Base-by-base conservation (phyloP, 2,329 filamentous ascomycete species). In the Ploettnerulaceae sp. region DNA sequence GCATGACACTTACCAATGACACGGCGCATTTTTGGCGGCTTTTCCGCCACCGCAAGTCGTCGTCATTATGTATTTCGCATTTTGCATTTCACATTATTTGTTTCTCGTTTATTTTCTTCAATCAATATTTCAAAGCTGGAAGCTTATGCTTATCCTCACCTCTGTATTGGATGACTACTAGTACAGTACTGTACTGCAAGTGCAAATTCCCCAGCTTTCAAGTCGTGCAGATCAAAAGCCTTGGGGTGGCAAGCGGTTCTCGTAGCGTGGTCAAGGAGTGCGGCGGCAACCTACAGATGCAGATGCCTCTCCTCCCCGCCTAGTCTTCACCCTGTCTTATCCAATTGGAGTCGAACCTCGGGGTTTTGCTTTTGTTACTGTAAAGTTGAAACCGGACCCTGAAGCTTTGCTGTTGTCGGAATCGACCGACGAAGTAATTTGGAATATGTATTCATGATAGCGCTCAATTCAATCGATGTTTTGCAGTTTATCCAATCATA, bases 271-370 rank as follows among this genome's bases (percentile, higher is more conserved):
- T 34, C 28, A 42, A 18, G 43, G 37, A 48, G 38, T 8, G 33
- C 38, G 32, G 45, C 33, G 39, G 38, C 29, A 41, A 17, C 35
- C 44, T 47, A 31, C 44, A 39, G 34, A 9, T 40, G 36, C 25
- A 26, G 25, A 29, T 7, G 17, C 37, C 21, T 29, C 37, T 26
- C 37, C 17, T 18, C 15, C 15, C 9, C 12, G n/a, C 7, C 4
- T 7, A 21, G 11, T n/a, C 37, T n/a, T n/a, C n/a, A n/a, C n/a
- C n/a, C n/a, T n/a, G n/a, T n/a, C n/a, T n/a, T n/a, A n/a, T n/a
- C 25, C 25, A 31, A 40, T 40, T 21, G 9, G 25, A 21, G 3
- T 28, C 11, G 17, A 37, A n/a, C 17, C 5, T 14, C 7, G 4
- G 15, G 12, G 14, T 12, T 31, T 22, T 40, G 24, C 24, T 40